Evolutionary conservation across 1,284 basidiomycete species (phyloP).

Genomic region (Phellinidium pouzarii): DNA sequence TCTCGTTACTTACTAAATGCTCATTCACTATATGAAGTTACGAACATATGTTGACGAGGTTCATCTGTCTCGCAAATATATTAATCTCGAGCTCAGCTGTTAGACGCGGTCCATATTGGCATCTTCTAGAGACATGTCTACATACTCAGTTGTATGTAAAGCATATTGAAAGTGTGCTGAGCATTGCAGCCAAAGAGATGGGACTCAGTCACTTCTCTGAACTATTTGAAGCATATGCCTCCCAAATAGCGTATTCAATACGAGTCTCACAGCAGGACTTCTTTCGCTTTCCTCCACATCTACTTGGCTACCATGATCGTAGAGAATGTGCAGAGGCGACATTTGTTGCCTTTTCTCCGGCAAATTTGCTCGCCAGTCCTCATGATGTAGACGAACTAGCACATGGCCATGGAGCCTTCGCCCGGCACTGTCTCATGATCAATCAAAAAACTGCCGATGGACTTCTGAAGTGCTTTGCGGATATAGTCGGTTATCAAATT

Average conservation of each 20-base stretch:
- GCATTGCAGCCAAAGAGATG: conserved; percentile 57
- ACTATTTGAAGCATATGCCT: conserved; percentile 76
- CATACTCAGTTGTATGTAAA: conserved; percentile 40
- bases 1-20: conserved; percentile 15
- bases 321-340: conserved; percentile 54
- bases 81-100: conserved; percentile 76
- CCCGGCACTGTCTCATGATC: conserved; percentile 56
- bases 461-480: conserved; percentile 59
- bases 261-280: conserved; percentile 47
- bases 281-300: conserved; percentile 55
- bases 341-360: conserved; percentile 57
- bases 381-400: conserved; percentile 24
- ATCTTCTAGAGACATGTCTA: conserved; percentile 70
- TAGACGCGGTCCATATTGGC: conserved; percentile 84
- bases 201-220: conserved; percentile 59
- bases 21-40: conserved; percentile 36
- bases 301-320: conserved; percentile 66
- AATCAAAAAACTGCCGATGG: conserved; percentile 47
- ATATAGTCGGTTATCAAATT: conserved; percentile 61
- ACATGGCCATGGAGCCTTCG: conserved; percentile 47
- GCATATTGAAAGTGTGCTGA: conserved; percentile 63
- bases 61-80: conserved; percentile 77
- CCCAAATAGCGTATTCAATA: conserved; percentile 68
- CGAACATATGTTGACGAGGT: conserved; percentile 75
- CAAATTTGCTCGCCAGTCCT: conserved; percentile 42